These are phyloP conservation scores for Eucalyptus globulus DNA, from an alignment of 345 rosid species.

Conservation along the genomic window DNA sequence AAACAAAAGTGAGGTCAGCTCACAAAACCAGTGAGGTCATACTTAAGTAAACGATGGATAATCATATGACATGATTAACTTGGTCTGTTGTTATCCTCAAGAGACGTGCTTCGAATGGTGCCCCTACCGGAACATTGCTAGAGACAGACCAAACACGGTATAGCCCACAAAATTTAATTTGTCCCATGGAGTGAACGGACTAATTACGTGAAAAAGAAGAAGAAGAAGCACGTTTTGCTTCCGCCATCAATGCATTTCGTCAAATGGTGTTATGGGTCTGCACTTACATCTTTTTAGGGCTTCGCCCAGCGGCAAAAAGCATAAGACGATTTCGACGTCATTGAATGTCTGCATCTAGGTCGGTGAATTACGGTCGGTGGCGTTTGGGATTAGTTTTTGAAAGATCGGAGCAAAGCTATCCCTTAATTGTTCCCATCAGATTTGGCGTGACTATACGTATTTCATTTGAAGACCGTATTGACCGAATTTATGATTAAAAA, in stretches of 20 bases:
- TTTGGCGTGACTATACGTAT: not conserved
- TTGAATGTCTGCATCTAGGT: not conserved
- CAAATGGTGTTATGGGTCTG: not conserved
- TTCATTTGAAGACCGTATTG: not conserved
- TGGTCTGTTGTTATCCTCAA: not conserved
- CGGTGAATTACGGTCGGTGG: not conserved
- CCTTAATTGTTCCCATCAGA: not conserved
- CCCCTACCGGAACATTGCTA: not conserved
- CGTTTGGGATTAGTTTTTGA: not conserved
- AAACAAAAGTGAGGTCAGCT: not conserved
- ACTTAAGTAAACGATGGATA: not conserved
- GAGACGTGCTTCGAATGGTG: not conserved
- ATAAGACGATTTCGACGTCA: not conserved
- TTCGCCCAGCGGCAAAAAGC: not conserved
- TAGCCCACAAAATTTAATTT: not conserved
- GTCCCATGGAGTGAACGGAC: not conserved
- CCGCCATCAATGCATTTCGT: not conserved
- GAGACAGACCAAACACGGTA: not conserved
- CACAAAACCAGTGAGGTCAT: not conserved
- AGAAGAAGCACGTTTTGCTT: not conserved
- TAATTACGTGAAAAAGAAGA: not conserved
- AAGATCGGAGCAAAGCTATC: not conserved
- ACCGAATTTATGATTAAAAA: too few relatives aligned
- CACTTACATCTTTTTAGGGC: not conserved
- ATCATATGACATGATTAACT: not conserved